Evolutionary conservation across 257 asterid species (phyloP).

Genomic region (Primulina huaijiensis): DNA sequence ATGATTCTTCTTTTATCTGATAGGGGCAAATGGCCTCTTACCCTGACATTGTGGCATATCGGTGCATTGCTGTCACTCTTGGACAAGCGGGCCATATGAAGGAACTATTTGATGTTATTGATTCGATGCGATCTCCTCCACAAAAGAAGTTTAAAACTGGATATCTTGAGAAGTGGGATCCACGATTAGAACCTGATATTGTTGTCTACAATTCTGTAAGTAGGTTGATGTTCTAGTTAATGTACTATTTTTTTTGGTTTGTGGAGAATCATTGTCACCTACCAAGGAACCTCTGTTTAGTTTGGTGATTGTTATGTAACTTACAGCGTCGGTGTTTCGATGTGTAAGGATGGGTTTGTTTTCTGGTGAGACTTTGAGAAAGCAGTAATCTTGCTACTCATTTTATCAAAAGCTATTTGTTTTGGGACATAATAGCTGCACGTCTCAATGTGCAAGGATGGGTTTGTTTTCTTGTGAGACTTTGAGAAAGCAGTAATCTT

Average conservation of each 20-base stretch:
- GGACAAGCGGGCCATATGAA: slow-evolving; percentile 98
- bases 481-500: background rate
- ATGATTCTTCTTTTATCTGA: slow-evolving; percentile 19
- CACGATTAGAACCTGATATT: slow-evolving; percentile 79
- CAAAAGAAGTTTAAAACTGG: slow-evolving; percentile 70
- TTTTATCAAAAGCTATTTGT: background rate
- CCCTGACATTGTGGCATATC: slow-evolving; percentile 89
- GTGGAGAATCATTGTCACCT: slow-evolving; percentile 17
- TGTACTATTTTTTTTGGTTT: background rate
- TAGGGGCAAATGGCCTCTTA: slow-evolving; percentile 78
- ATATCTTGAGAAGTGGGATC: slow-evolving; percentile 81
- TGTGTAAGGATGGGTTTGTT: background rate
- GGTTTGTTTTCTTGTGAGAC: background rate
- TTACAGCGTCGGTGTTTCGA: background rate
- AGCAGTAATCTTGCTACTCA: background rate
- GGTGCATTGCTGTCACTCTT: slow-evolving; percentile 82
- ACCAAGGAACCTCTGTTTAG: background rate
- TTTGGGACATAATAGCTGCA: background rate
- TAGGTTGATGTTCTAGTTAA: slow-evolving; percentile 16
- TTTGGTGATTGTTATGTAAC: slow-evolving; percentile 8
- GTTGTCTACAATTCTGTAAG: slow-evolving; percentile 88
- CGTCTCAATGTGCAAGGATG: background rate
- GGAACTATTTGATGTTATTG: slow-evolving; percentile 89
- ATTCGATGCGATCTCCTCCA: slow-evolving; percentile 86
- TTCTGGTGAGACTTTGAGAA: background rate